Conservation (phyloP, 2,329 filamentous ascomycete species). For the Trichoderma koningiopsis region DNA sequence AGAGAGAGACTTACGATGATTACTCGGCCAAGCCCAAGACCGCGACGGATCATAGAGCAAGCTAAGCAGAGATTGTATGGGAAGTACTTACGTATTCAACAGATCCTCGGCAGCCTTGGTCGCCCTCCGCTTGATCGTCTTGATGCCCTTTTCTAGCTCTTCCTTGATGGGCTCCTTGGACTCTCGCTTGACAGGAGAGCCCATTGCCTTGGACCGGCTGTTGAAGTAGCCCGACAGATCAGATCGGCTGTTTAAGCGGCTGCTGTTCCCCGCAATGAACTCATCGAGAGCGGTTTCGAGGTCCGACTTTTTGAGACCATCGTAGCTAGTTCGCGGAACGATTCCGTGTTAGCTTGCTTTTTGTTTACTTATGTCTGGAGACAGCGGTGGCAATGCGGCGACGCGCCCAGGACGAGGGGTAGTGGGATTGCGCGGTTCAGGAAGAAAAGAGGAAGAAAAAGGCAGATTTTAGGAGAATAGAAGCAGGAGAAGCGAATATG, state of each 20-base stretch:
- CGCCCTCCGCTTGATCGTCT: conserved; percentile 49
- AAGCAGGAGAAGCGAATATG: neutral
- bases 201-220: conserved; percentile 59
- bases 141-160: conserved; percentile 45
- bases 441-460: neutral
- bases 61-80: neutral
- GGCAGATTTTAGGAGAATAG: neutral
- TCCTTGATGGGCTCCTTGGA: conserved; percentile 43
- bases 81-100: conserved; percentile 47
- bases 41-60: neutral
- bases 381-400: neutral
- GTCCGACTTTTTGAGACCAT: conserved; percentile 74
- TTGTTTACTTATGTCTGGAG: neutral
- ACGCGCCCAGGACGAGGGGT: neutral
- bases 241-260: conserved; percentile 63
- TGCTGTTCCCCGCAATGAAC: conserved; percentile 69
- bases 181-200: conserved; percentile 65
- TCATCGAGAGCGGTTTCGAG: conserved; percentile 75
- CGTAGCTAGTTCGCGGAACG: conserved; percentile 54
- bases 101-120: conserved; percentile 51
- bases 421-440: neutral
- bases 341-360: conserved; percentile 15
- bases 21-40: neutral
- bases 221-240: conserved; percentile 75
- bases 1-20: neutral